Evolutionary conservation across 768 basidiomycete genomes (phyloP), one percentile per base, ranked within the genome.

Genomic region (Epithele typhae): DNA sequence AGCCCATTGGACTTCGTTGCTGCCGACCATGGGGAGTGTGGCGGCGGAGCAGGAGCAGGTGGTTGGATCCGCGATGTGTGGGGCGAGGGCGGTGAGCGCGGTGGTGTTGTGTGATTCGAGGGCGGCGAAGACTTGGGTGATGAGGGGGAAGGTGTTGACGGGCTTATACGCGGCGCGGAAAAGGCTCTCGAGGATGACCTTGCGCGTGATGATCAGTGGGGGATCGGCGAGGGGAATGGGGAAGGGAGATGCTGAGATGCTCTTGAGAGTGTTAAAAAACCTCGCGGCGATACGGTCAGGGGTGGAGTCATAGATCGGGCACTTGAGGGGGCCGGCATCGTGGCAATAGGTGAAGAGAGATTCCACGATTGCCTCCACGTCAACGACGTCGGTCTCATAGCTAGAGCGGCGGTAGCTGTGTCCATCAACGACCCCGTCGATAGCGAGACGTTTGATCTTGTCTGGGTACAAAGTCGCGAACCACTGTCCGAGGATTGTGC

Each of bases 401-500:
- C 33, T n/a, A 15, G 40, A 23, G 23, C 25, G 27, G 23, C 46
- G 42, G 46, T 59, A 59, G 49, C 56, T 54, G 15, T 59, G 40
- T 1, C 49, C 48, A 46, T 64, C 61, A 10, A 43, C 53, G 5
- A 64, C 61, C 24, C 65, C 65, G 43, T 66, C 65, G 19, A 66
- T 54, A 24, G 63, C 49, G 2, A 66, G 21, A 1, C 62, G 55
- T 23, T 54, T 62, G 11, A 66, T 53, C 40, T 66, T 57, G 50
- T 65, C 58, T 3, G 65, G 65, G 46, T 60, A 65, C 52, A 65
- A 61, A 1, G 64, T 51, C 0, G 64, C 51, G 46, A 58, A 66
- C 36, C 52, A 53, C 40, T 56, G 55, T 11, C 64, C 63, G n/a
- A 44, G 43, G 23, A 52, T 18, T 11, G 49, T 40, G 1, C 50